A percentile compares a stretch with the other conserved stretches of the same genome.
These are phyloP conservation scores for Parasitella parasitica DNA, from an alignment of 371 early-diverging fungal genomes.

Conservation along the genomic window DNA sequence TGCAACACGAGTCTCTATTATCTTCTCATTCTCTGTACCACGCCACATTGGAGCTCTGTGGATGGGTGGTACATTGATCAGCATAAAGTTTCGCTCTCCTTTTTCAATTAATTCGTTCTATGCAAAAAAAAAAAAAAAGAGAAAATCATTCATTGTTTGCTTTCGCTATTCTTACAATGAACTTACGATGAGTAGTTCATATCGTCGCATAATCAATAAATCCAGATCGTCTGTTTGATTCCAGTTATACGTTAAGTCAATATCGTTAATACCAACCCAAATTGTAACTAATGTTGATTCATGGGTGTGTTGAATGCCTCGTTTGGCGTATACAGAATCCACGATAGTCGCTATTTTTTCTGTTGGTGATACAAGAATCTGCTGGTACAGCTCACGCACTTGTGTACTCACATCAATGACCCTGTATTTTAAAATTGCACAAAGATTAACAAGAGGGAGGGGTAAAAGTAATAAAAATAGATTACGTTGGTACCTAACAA, in stretches of 20 bases:
- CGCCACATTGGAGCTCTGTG: conserved; percentile 36
- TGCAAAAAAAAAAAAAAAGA: not conserved
- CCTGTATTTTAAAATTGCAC: not conserved
- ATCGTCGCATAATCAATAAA: conserved; percentile 22
- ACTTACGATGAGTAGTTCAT: conserved; percentile 23
- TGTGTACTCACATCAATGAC: conserved; percentile 38
- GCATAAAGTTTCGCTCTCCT: conserved; percentile 28
- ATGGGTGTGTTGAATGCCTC: conserved; percentile 1
- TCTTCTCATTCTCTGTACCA: not conserved
- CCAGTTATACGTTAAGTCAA: conserved; percentile 33
- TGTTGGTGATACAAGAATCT: conserved; percentile 16
- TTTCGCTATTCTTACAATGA: not conserved
- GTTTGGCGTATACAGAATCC: not conserved
- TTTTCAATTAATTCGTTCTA: conserved; percentile 22
- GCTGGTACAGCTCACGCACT: conserved; percentile 26
- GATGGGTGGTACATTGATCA: conserved; percentile 41
- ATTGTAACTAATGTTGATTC: conserved; percentile 27
- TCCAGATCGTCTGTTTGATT: conserved; percentile 13
- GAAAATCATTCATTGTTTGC: not conserved
- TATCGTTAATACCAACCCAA: conserved; percentile 47
- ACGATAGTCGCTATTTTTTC: conserved; percentile 1
- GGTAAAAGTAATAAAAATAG: not conserved
- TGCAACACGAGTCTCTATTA: conserved; percentile 17
- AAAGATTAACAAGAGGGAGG: not conserved
- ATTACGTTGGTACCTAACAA: conserved; percentile 7